A percentile compares a stretch with the other conserved stretches of the same genome.
Conservation (phyloP, 2,329 filamentous ascomycete genomes). For the Exophiala sideris region DNA sequence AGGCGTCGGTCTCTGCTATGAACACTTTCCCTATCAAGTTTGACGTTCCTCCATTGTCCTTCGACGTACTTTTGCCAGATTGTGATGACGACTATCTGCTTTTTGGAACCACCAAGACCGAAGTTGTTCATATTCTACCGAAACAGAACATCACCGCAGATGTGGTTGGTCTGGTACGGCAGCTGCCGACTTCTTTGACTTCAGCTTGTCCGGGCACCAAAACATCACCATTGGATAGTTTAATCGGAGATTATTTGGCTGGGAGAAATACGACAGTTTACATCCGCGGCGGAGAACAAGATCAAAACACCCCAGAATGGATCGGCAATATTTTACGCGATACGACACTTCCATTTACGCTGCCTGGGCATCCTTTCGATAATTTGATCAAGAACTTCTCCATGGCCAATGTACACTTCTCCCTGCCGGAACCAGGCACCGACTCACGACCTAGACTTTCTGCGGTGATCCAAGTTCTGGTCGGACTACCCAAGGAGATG, state of each 20-base stretch:
- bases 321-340: conserved; percentile 74
- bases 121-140: conserved; percentile 64
- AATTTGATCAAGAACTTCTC: conserved; percentile 85
- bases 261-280: conserved; percentile 76
- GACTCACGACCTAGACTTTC: conserved; percentile 76
- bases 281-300: conserved; percentile 71
- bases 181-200: conserved; percentile 71
- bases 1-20: conserved; percentile 67
- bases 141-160: conserved; percentile 64
- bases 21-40: conserved; percentile 79
- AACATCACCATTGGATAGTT: conserved; percentile 77
- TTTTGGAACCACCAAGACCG: conserved; percentile 72
- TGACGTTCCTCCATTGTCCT: conserved; percentile 73
- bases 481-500: conserved; percentile 77
- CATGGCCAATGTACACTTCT: conserved; percentile 79
- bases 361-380: conserved; percentile 77
- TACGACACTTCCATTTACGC: conserved; percentile 77
- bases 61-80: conserved; percentile 80
- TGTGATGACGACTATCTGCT: conserved; percentile 71
- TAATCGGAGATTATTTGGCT: conserved; percentile 77
- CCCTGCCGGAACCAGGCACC: conserved; percentile 74
- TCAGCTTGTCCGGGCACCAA: conserved; percentile 70
- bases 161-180: conserved; percentile 67
- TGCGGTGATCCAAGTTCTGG: conserved; percentile 74
- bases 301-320: conserved; percentile 73